Evolutionary conservation across 352 stramenopile species (phyloP).

Genomic region (Globisporangium perplexum): DNA sequence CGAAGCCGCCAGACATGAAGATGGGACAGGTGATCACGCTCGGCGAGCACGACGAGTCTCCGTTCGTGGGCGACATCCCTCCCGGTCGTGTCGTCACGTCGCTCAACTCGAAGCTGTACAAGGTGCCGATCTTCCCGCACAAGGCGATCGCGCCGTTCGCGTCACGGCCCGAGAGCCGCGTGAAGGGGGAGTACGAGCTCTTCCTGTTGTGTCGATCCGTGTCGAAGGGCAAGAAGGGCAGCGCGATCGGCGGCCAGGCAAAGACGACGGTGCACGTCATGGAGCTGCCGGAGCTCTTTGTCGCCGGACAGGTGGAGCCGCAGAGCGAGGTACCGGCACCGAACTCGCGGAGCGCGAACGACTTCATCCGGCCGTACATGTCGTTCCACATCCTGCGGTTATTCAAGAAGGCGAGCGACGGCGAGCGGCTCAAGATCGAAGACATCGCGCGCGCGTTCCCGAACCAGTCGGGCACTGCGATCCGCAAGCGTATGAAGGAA

Average conservation of each 20-base stretch:
- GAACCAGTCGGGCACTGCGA: conserved; percentile 74
- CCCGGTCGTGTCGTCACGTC: conserved; percentile 68
- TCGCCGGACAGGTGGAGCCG: conserved; percentile 76
- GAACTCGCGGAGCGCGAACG: conserved; percentile 73
- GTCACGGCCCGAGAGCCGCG: conserved; percentile 25
- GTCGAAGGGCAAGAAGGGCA: conserved; percentile 68
- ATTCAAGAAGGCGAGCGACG: conserved; percentile 80
- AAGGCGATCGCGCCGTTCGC: conserved; percentile 51
- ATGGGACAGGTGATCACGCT: conserved; percentile 83
- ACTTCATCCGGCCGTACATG: conserved; percentile 87
- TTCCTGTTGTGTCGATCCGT: conserved; percentile 71
- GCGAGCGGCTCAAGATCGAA: conserved; percentile 78
- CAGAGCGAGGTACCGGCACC: conserved; percentile 79
- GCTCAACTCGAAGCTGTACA: conserved; percentile 80
- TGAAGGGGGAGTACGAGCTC: conserved; percentile 45
- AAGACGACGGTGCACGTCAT: conserved; percentile 76
- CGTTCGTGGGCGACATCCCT: conserved; percentile 79
- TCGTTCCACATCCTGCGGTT: conserved; percentile 79
- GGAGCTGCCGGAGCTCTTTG: conserved; percentile 69
- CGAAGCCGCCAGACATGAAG: conserved; percentile 70
- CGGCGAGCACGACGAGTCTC: conserved; percentile 71
- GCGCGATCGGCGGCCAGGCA: conserved; percentile 17
- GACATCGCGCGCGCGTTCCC: conserved; percentile 77
- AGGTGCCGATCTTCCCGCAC: conserved; percentile 76
- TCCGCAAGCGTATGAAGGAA: conserved; percentile 85